Evolutionary conservation across 2,329 filamentous ascomycete genomes (phyloP), one percentile per base, ranked within the genome.

Genomic region (Monilinia laxa): DNA sequence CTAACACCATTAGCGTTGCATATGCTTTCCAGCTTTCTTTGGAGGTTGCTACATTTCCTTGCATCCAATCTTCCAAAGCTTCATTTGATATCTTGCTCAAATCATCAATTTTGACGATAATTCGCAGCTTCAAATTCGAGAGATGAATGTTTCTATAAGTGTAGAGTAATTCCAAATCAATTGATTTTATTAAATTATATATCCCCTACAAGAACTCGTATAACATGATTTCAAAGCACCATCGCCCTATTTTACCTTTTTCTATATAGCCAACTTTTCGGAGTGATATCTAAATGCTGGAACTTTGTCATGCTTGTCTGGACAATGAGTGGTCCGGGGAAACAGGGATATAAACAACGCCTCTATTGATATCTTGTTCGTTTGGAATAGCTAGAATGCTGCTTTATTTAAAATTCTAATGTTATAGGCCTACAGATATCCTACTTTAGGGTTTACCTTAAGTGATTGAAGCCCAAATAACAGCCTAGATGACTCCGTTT

Each of bases 241-340:
- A 28, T 54, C 35, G 63, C 54, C 54, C 20, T 53, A 5, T 20
- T 52, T 53, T 65, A 12, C 20, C 28, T 56, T 47, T 58, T 51
- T 25, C 23, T 64, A 28, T 10, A 35, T 53, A 10, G 52, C 53
- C 62, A 66, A 51, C 57, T 14, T 47, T 35, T 9, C 7, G 5
- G 31, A 5, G 31, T 35, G 31, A 35, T 35, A 35, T 35, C 28
- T 47, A 11, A 10, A 54, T 53, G 54, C 56, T 42, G 23, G 53
- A 42, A 28, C 57, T 57, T 55, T 54, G 47, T 38, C 49, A 12
- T 45, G 0, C 12, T 28, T 12, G 31, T 35, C 31, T 35, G 31
- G 31, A 23, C 45, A 42, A 52, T 59, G 54, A 65, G 31, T 65
- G 63, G 63, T 65, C 45, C 63, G 55, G 63, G 63, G 63, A 60